Evolutionary conservation across 257 asterid genomes (phyloP), one percentile per base, ranked within the genome.

Genomic region (Cinchona pubescens): DNA sequence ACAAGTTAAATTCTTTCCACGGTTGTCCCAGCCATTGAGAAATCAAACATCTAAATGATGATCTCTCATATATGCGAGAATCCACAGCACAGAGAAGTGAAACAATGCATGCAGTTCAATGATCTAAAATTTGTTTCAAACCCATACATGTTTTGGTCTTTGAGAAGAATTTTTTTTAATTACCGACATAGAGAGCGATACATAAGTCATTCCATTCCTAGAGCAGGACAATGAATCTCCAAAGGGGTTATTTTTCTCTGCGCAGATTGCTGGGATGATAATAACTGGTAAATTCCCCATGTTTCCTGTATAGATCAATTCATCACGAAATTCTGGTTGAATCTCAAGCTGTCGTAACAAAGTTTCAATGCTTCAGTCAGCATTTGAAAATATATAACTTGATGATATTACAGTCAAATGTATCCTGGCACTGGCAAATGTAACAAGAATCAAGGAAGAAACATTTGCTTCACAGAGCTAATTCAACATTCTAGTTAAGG

Each of bases 151-250:
- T 37, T 77, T 62, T 27, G 1, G 55, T 37, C 15, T 3, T 46
- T 27, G 13, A 5, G 34, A 9, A 60, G 53, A 69, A 37, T 15
- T 1, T 14, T 60, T 56, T 58, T 23, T 56, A 1, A 49, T 74
- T 82, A 85, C 86, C 72, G 84, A 79, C 84, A 80, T 82, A 25
- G 88, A 85, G 70, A 85, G 82, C 19, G 88, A 80, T 2, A 78
- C 88, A 64, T 85, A 85, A 73, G 84, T 72, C 86, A 82, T 75
- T 64, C 88, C 88, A 58, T 79, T 79, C 38, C 12, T 79, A 1
- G 75, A 43, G 69, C 88, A 85, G 53, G 80, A 61, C 3, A 60
- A 51, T 69, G 88, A 61, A 71, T 82, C 88, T 71, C 85, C 88
- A 72, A 85, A 85, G 25, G 88, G 88, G 77, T 78, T 82, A 21